A percentile compares a stretch with the other conserved stretches of the same genome.
These are phyloP conservation scores for Phytophthora chlamydospora DNA, from an alignment of 352 stramenopile genomes.

Conservation along the genomic window DNA sequence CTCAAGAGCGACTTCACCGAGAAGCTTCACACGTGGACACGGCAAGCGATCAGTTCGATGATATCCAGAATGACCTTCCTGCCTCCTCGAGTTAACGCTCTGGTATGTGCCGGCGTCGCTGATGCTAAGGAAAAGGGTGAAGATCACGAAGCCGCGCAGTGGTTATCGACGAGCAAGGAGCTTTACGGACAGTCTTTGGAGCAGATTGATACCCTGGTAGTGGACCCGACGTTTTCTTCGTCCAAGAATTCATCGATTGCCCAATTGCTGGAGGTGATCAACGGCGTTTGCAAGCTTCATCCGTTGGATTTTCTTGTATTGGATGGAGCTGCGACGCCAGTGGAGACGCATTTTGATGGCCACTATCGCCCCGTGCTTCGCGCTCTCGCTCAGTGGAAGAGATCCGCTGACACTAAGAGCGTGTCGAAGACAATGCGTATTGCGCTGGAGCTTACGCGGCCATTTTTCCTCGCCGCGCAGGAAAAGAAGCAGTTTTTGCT, in stretches of 20 bases:
- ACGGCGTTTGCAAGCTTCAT: slow-evolving; percentile 48
- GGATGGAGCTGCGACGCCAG: slow-evolving; percentile 16
- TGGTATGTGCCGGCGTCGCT: slow-evolving; percentile 33
- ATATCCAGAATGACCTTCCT: slow-evolving; percentile 42
- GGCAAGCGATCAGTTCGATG: slow-evolving; percentile 37
- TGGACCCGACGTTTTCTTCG: slow-evolving; percentile 24
- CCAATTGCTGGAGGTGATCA: slow-evolving; percentile 49
- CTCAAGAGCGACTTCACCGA: slow-evolving; percentile 42
- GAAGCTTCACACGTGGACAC: slow-evolving; percentile 47
- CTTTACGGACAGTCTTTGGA: slow-evolving; percentile 43
- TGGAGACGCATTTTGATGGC: slow-evolving; percentile 51
- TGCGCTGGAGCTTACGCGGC: slow-evolving; percentile 46
- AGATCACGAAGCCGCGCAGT: slow-evolving; percentile 31
- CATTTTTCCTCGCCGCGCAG: slow-evolving; percentile 54
- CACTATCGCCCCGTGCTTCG: slow-evolving; percentile 55
- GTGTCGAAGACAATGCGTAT: slow-evolving; percentile 33
- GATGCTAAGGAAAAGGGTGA: slow-evolving; percentile 21
- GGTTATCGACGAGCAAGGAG: slow-evolving; percentile 40
- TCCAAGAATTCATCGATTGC: slow-evolving; percentile 31
- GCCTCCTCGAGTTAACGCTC: slow-evolving; percentile 35
- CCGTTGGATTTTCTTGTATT: slow-evolving; percentile 33
- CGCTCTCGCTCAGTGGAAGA: slow-evolving; percentile 38
- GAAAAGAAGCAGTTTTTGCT: slow-evolving; percentile 78
- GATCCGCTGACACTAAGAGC: slow-evolving; percentile 21
- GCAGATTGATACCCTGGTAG: slow-evolving; percentile 37